Conservation (phyloP, 2,329 filamentous ascomycete species). For the Clarireedia hainanense region DNA sequence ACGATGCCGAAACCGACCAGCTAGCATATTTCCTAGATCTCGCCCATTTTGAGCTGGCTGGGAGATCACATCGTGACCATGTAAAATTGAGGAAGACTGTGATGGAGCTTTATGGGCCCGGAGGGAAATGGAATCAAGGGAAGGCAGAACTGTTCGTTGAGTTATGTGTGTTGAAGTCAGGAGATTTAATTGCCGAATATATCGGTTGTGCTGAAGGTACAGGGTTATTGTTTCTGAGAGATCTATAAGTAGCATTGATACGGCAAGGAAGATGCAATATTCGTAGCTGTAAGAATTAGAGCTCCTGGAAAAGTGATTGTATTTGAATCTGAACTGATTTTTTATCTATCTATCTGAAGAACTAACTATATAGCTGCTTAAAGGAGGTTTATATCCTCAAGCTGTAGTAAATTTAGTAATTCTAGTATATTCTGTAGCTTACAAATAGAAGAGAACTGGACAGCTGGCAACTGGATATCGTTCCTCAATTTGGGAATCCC, state of each 20-base stretch:
- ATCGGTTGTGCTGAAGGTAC: slow-evolving; percentile 19
- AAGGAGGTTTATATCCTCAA: too few species aligned
- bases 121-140: slow-evolving; percentile 10
- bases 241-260: neutral
- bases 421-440: too few species aligned
- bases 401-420: too few species aligned
- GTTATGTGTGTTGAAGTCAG: slow-evolving; percentile 14
- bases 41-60: slow-evolving; percentile 16
- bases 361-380: too few species aligned
- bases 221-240: slow-evolving; percentile 32
- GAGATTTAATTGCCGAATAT: slow-evolving; percentile 24
- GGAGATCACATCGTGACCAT: slow-evolving; percentile 12
- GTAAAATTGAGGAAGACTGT: slow-evolving; percentile 12
- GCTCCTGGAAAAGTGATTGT: too few species aligned
- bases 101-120: slow-evolving; percentile 14
- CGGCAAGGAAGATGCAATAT: neutral
- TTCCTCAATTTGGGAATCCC: neutral
- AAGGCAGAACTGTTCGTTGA: slow-evolving; percentile 14
- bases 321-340: too few species aligned
- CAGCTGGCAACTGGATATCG: too few species aligned
- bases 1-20: slow-evolving; percentile 14
- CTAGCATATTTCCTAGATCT: slow-evolving; percentile 18
- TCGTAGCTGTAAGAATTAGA: too few species aligned
- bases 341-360: too few species aligned
- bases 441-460: too few species aligned